phyloP scores from a whole-genome alignment of 1,284 basidiomycete species.

The Marasmius fiardii region DNA sequence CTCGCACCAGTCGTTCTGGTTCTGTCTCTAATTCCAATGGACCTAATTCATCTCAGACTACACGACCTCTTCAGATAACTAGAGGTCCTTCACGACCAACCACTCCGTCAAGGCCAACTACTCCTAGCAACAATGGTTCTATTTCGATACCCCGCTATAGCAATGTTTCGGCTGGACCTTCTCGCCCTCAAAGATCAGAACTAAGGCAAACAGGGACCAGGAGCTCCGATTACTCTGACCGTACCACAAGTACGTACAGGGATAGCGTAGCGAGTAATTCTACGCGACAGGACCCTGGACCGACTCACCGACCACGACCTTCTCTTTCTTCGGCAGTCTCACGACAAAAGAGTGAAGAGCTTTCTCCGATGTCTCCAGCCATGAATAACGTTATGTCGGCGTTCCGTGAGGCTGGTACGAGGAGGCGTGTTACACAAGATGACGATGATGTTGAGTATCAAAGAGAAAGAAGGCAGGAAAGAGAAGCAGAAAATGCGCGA shows the following conservation, averaged over 20 bases:
- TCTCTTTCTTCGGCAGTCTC: conserved; percentile 20
- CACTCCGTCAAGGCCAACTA: conserved; percentile 35
- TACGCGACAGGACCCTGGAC: conserved; percentile 19
- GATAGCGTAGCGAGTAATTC: conserved; percentile 38
- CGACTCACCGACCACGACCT: conserved; percentile 27
- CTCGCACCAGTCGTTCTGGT: conserved; percentile 37
- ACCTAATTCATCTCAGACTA: conserved; percentile 29
- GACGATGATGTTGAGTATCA: conserved; percentile 48
- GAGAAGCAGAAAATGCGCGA: conserved; percentile 54
- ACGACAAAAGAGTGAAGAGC: conserved; percentile 28
- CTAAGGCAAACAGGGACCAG: conserved; percentile 36
- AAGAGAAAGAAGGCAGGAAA: conserved; percentile 52
- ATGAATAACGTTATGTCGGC: conserved; percentile 59
- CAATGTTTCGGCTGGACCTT: conserved; percentile 41
- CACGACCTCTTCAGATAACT: conserved; percentile 53
- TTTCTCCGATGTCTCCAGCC: conserved; percentile 41
- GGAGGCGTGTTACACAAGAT: conserved; percentile 52
- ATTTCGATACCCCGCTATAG: conserved; percentile 32
- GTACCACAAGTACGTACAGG: conserved; percentile 34
- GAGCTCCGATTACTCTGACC: conserved; percentile 41
- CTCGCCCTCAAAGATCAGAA: conserved; percentile 57
- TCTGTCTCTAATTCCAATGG: conserved; percentile 28
- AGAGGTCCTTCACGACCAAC: conserved; percentile 42
- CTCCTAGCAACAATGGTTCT: conserved; percentile 34
- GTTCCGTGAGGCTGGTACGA: conserved; percentile 60